These are phyloP conservation scores for Aspergillus sclerotiicarbonarius DNA, from an alignment of 495 filamentous ascomycete species.

Conservation along the genomic window DNA sequence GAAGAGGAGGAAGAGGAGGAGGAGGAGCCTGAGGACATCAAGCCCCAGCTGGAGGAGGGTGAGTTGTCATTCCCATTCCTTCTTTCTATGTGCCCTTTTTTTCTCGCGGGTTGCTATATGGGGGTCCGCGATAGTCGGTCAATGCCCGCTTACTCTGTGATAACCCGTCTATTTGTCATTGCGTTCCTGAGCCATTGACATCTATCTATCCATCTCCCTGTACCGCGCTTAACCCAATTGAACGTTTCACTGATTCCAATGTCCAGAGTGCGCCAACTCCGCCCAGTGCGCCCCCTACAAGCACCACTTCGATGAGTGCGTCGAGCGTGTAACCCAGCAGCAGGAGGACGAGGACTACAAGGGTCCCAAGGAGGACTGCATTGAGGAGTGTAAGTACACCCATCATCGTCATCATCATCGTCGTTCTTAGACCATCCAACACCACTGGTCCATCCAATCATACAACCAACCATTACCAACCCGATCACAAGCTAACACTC, in stretches of 20 bases:
- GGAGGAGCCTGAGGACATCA: slow-evolving; percentile 83
- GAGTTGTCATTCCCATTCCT: slow-evolving; percentile 37
- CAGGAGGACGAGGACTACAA: slow-evolving; percentile 62
- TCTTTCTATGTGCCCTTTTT: slow-evolving; percentile 4
- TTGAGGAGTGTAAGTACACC: slow-evolving; percentile 92
- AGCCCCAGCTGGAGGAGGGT: slow-evolving; percentile 91
- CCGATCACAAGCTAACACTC: slow-evolving; percentile 13
- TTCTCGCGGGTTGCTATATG: background rate
- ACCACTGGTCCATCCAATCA: background rate
- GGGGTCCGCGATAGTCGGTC: background rate
- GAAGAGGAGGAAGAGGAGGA: slow-evolving; percentile 88
- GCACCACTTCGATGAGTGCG: slow-evolving; percentile 98
- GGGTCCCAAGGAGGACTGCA: slow-evolving; percentile 82
- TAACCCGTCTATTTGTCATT: too few relatives aligned
- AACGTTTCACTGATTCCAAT: slow-evolving; percentile 10
- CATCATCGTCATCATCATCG: background rate
- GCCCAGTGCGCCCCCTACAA: slow-evolving; percentile 81
- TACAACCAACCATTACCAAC: background rate
- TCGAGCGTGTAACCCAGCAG: slow-evolving; percentile 82
- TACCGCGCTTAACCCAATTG: slow-evolving; percentile 5
- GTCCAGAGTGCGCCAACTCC: slow-evolving; percentile 80
- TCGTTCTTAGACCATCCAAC: background rate
- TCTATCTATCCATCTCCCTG: background rate
- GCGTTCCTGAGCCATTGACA: slow-evolving; percentile 7
- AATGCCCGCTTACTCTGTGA: background rate